Evolutionary conservation across 2,329 filamentous ascomycete species (phyloP).

Genomic region (Epicoccum nigrum): DNA sequence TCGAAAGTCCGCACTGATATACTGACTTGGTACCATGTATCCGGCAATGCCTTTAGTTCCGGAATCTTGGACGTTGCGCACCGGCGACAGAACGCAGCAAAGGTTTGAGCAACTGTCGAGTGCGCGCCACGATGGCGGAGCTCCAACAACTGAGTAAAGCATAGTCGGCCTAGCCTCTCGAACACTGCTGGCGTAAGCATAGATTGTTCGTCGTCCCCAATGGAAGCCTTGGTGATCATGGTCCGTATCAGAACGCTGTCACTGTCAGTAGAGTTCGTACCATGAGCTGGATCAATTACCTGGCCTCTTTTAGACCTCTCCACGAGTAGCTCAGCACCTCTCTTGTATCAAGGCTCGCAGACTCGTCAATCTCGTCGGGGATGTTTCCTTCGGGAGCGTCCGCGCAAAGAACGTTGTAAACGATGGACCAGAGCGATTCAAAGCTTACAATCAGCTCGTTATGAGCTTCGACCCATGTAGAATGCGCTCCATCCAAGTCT

Average conservation of each 20-base stretch:
- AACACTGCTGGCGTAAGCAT: constrained; percentile 58
- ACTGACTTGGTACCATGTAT: constrained; percentile 68
- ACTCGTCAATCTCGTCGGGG: constrained; percentile 75
- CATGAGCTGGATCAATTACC: constrained; percentile 56
- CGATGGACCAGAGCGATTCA: constrained; percentile 74
- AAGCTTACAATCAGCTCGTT: constrained; percentile 65
- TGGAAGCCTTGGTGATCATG: constrained; percentile 48
- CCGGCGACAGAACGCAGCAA: constrained; percentile 77
- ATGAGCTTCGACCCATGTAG: constrained; percentile 54
- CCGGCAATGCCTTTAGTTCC: constrained; percentile 57
- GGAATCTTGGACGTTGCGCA: constrained; percentile 60
- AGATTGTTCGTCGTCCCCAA: constrained; percentile 28
- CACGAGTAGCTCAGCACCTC: constrained; percentile 94
- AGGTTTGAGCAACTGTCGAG: constrained; percentile 88
- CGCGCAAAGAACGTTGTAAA: constrained; percentile 81
- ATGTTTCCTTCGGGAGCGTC: constrained; percentile 92
- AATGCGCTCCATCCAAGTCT: constrained; percentile 15
- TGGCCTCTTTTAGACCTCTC: constrained; percentile 92
- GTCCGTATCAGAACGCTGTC: constrained; percentile 71
- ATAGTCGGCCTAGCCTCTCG: constrained; percentile 70
- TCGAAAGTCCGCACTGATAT: rapidly evolving
- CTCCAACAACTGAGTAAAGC: constrained; percentile 81
- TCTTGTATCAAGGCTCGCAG: constrained; percentile 78
- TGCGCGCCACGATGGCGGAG: constrained; percentile 92
- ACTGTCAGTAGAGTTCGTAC: constrained; percentile 1